Conservation (phyloP, 805 yeast species). For the Myxozyma neglecta region DNA sequence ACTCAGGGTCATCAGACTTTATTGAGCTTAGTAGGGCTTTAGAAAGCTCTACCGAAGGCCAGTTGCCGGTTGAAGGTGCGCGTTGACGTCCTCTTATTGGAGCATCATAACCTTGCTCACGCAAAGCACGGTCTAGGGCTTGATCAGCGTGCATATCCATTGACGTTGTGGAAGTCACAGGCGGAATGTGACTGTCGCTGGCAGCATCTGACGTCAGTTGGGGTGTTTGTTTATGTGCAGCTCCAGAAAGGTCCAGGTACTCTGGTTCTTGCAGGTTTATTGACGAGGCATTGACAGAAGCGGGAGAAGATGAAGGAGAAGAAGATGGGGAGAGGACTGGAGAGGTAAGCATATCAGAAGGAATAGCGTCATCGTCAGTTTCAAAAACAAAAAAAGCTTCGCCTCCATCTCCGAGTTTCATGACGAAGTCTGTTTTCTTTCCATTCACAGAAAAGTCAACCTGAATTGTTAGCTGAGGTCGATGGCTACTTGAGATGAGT, state of each 20-base stretch:
- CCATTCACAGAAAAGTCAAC: conserved; percentile 88
- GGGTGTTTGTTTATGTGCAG: neutral
- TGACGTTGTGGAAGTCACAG: neutral
- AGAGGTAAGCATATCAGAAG: conserved; percentile 76
- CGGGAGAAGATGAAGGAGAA: conserved; percentile 40
- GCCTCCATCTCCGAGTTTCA: conserved; percentile 97
- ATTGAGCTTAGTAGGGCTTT: conserved; percentile 18
- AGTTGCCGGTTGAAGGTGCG: conserved; percentile 17
- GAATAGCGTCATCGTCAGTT: conserved; percentile 62
- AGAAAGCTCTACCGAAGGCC: conserved; percentile 30
- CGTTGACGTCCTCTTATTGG: conserved; percentile 8
- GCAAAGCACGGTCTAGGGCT: conserved; percentile 8
- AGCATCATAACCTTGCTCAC: neutral
- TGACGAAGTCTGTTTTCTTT: conserved; percentile 74
- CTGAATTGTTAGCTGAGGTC: conserved; percentile 9
- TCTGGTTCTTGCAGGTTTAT: conserved; percentile 49
- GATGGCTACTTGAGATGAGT: neutral
- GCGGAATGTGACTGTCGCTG: conserved; percentile 33
- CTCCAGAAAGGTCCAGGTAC: conserved; percentile 47
- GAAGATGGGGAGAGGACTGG: conserved; percentile 76
- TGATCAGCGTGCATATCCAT: conserved; percentile 9
- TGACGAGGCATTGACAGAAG: conserved; percentile 20
- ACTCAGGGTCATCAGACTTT: conserved; percentile 23
- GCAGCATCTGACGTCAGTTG: conserved; percentile 11
- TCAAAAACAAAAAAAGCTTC: conserved; percentile 97